Conservation (phyloP, 2,329 filamentous ascomycete species). For the Arthrobotrys megalospora region DNA sequence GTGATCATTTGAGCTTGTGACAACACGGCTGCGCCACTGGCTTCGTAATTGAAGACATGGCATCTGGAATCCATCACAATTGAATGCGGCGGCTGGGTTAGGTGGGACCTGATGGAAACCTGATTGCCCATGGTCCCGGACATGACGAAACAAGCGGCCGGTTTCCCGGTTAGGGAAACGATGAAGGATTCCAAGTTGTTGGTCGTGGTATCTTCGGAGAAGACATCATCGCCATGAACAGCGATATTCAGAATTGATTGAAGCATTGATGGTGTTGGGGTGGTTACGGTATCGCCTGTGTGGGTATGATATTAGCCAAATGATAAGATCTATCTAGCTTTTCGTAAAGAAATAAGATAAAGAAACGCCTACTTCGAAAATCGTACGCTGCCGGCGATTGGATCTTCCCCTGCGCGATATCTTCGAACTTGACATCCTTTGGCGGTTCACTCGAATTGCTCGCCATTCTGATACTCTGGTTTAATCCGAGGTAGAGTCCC, state of each 20-base stretch:
- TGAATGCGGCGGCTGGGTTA: constrained; percentile 83
- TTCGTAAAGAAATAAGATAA: background rate
- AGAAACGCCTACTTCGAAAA: constrained; percentile 40
- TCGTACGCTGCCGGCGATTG: constrained; percentile 49
- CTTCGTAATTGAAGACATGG: constrained; percentile 81
- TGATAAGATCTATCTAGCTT: background rate
- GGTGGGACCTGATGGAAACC: constrained; percentile 81
- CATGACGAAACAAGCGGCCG: constrained; percentile 83
- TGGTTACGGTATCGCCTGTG: constrained; percentile 77
- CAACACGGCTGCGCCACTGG: constrained; percentile 70
- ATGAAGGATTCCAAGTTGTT: constrained; percentile 81
- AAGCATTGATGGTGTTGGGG: constrained; percentile 85
- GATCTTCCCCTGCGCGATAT: constrained; percentile 25
- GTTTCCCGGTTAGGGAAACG: constrained; percentile 80
- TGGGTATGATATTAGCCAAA: too few relatives aligned
- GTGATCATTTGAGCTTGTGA: constrained; percentile 62
- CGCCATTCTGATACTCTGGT: constrained; percentile 26
- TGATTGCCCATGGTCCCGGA: constrained; percentile 97
- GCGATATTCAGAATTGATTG: constrained; percentile 78
- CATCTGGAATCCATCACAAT: constrained; percentile 84
- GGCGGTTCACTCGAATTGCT: constrained; percentile 12
- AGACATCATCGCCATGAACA: constrained; percentile 85
- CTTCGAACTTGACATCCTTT: constrained; percentile 26
- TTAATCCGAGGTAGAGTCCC: background rate
- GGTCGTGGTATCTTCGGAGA: constrained; percentile 84